These are phyloP conservation scores for Leccinum griseonigrum DNA, from an alignment of 1,284 basidiomycete species.

Conservation along the genomic window DNA sequence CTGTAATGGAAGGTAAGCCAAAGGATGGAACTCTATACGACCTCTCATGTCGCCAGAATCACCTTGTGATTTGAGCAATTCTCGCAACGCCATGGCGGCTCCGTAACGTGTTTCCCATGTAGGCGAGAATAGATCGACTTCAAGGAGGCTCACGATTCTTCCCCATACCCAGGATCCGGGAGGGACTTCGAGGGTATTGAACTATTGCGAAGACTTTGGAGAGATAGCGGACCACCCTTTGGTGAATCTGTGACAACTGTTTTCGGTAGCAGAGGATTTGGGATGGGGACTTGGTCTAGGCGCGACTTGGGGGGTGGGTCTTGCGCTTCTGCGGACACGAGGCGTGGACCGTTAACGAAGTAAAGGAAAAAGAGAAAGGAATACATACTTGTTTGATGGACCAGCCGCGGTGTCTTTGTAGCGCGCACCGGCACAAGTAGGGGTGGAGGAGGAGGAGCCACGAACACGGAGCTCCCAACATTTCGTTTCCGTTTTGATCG, in stretches of 20 bases:
- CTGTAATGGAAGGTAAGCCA: constrained; percentile 33
- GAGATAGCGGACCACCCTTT: constrained; percentile 76
- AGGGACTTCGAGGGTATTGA: constrained; percentile 68
- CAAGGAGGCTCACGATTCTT: constrained; percentile 78
- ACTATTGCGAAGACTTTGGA: constrained; percentile 70
- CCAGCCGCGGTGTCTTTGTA: constrained; percentile 56
- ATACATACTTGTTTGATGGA: constrained; percentile 56
- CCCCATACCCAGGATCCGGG: constrained; percentile 89
- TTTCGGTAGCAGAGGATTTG: constrained; percentile 46
- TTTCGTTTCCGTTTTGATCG: constrained; percentile 92
- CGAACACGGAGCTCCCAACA: constrained; percentile 76
- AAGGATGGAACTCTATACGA: constrained; percentile 25
- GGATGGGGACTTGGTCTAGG: constrained; percentile 44
- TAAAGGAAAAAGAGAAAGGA: neutral
- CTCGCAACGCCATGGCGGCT: constrained; percentile 88
- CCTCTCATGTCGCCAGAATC: constrained; percentile 73
- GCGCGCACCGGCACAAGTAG: constrained; percentile 48
- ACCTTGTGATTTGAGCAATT: constrained; percentile 87
- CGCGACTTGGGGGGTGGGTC: constrained; percentile 45
- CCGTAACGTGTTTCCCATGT: constrained; percentile 96
- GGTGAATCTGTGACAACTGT: constrained; percentile 71
- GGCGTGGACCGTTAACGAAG: constrained; percentile 39
- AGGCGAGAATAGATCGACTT: constrained; percentile 83
- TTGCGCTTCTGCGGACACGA: constrained; percentile 59
- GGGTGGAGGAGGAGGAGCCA: constrained; percentile 67